phyloP scores from a whole-genome alignment of 495 filamentous ascomycete species.

The Sphaerosporella brunnea region DNA sequence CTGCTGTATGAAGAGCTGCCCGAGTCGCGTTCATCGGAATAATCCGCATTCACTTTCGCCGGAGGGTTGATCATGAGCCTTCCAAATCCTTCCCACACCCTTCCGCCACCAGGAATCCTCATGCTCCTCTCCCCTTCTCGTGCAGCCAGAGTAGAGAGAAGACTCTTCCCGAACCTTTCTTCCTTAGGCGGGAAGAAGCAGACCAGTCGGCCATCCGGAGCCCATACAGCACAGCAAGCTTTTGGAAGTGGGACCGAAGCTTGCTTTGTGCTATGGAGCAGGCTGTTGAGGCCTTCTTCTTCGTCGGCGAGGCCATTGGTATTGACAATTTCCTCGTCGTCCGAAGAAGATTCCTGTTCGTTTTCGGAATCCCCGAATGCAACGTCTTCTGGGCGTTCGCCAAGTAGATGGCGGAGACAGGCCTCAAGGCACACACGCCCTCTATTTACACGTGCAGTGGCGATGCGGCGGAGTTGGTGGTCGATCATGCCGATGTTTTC shows the following conservation, averaged over 20 bases:
- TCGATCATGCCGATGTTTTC: conserved; percentile 45
- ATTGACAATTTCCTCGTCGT: conserved; percentile 48
- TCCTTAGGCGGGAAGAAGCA: conserved; percentile 78
- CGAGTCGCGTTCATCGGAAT: conserved; percentile 34
- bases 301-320: conserved; percentile 37
- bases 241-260: conserved; percentile 60
- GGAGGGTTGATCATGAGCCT: conserved; percentile 44
- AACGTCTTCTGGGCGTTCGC: conserved; percentile 38
- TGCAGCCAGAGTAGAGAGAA: conserved; percentile 45
- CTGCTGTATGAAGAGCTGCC: conserved; percentile 29
- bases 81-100: conserved; percentile 72
- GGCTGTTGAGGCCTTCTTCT: conserved; percentile 47
- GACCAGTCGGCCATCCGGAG: conserved; percentile 57
- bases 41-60: conserved; percentile 29
- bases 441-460: conserved; percentile 45
- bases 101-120: conserved; percentile 38
- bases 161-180: conserved; percentile 29
- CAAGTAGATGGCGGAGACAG: conserved; percentile 63
- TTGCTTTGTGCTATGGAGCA: conserved; percentile 46
- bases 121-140: conserved; percentile 41
- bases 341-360: conserved; percentile 56
- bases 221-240: conserved; percentile 59
- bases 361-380: conserved; percentile 38
- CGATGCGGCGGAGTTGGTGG: conserved; percentile 51
- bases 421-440: conserved; percentile 68